A percentile compares a stretch with the other conserved stretches of the same genome.
These are phyloP conservation scores for Amanita brunnescens DNA, from an alignment of 768 basidiomycete species.

Conservation along the genomic window DNA sequence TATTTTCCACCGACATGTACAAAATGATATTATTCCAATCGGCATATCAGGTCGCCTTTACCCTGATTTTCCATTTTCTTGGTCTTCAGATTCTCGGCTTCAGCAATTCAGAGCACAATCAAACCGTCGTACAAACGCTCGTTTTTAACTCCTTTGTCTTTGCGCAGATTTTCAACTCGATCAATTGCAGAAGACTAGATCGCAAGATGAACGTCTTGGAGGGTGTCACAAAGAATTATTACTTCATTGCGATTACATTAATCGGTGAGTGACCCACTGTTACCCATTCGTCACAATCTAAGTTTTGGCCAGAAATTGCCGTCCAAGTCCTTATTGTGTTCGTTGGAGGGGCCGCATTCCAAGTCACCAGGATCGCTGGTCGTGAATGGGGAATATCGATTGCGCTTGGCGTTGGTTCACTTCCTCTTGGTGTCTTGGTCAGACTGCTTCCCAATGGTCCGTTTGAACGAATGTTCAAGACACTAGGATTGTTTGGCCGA, in stretches of 20 bases:
- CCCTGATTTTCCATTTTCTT: constrained; percentile 84
- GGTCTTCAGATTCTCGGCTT: constrained; percentile 66
- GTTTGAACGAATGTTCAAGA: constrained; percentile 49
- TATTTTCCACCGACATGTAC: constrained; percentile 93
- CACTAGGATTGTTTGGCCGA: constrained; percentile 50
- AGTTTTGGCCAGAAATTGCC: constrained; percentile 55
- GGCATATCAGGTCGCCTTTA: constrained; percentile 73
- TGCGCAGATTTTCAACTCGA: constrained; percentile 92
- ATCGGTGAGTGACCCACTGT: constrained; percentile 51
- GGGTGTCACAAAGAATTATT: constrained; percentile 69
- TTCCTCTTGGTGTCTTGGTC: constrained; percentile 79
- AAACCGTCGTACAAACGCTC: constrained; percentile 62
- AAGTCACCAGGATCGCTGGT: constrained; percentile 69
- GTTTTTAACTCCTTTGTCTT: constrained; percentile 99
- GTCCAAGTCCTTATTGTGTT: constrained; percentile 86
- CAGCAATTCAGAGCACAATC: constrained; percentile 26
- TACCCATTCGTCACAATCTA: constrained; percentile 1
- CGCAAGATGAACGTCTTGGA: constrained; percentile 83
- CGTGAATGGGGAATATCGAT: constrained; percentile 93
- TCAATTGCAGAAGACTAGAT: constrained; percentile 88
- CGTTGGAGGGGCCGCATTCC: constrained; percentile 86
- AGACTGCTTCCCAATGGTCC: constrained; percentile 77
- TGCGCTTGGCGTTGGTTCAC: constrained; percentile 76
- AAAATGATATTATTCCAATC: constrained; percentile 94
- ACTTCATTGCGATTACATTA: constrained; percentile 76